These are phyloP conservation scores for Chlorella vulgaris DNA, from an alignment of 139 green algal genomes.

Conservation along the genomic window DNA sequence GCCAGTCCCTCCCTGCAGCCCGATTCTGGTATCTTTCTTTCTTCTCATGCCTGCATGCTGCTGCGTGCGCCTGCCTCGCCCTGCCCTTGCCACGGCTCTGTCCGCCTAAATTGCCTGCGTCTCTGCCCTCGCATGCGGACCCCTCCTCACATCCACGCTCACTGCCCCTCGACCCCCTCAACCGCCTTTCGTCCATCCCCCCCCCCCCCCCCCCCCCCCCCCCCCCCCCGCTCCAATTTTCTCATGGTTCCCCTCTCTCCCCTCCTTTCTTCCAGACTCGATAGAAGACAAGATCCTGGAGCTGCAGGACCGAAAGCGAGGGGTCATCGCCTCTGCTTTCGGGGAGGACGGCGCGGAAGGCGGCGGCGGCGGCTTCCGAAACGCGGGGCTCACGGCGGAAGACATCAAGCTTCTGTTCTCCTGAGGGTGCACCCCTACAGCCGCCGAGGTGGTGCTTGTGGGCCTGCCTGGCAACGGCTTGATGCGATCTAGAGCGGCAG, in stretches of 20 bases:
- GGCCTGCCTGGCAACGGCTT: not conserved
- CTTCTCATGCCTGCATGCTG: too few relatives aligned
- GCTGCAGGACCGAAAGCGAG: constrained; percentile 72
- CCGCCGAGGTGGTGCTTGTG: not conserved
- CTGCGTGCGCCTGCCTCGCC: too few relatives aligned
- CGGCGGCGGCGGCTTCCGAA: constrained; percentile 4
- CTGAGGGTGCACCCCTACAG: not conserved
- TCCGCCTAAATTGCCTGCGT: too few relatives aligned
- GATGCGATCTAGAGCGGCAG: not conserved
- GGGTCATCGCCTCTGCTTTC: constrained; percentile 63
- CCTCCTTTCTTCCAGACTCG: constrained; percentile 42
- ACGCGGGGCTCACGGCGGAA: constrained; percentile 54
- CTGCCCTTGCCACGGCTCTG: too few relatives aligned
- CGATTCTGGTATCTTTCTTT: too few relatives aligned
- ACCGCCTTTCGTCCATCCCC: not conserved
- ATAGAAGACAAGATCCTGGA: constrained; percentile 86
- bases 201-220: not conserved
- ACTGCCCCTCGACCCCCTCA: not conserved
- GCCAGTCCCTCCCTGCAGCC: too few relatives aligned
- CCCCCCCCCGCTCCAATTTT: not conserved
- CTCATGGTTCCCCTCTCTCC: not conserved
- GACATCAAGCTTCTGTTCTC: constrained; percentile 67
- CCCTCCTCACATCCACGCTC: too few relatives aligned
- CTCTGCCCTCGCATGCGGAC: too few relatives aligned
- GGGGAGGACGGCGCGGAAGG: constrained; percentile 46